phyloP scores from a whole-genome alignment of 768 basidiomycete genomes.

The Pleurotus ostreatus region DNA sequence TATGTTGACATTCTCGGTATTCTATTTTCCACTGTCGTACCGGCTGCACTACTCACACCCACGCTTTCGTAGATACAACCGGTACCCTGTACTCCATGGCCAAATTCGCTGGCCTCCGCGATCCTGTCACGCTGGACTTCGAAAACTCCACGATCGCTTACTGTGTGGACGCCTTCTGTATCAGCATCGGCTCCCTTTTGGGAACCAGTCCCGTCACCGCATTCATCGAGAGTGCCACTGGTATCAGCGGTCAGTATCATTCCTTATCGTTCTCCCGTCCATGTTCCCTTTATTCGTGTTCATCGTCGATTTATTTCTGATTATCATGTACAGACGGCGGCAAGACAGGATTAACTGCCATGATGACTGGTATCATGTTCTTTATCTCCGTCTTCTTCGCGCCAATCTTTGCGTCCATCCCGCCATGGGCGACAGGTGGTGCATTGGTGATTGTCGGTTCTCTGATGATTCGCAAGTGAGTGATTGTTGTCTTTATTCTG shows the following conservation, averaged over 20 bases:
- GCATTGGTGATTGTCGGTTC: slow-evolving; percentile 85
- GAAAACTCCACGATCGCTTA: slow-evolving; percentile 81
- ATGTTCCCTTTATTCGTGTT: background rate
- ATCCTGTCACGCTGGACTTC: slow-evolving; percentile 82
- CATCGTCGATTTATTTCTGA: background rate
- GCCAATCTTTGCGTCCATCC: slow-evolving; percentile 85
- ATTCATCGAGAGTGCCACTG: slow-evolving; percentile 79
- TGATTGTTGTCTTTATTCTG: slow-evolving; percentile 9
- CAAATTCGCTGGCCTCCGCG: slow-evolving; percentile 84
- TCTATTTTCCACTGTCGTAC: slow-evolving; percentile 15
- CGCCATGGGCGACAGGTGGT: slow-evolving; percentile 84
- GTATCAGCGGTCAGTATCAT: slow-evolving; percentile 55
- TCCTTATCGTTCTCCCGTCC: background rate
- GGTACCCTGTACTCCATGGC: slow-evolving; percentile 89
- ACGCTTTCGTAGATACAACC: slow-evolving; percentile 37
- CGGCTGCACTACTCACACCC: background rate
- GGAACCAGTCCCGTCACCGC: slow-evolving; percentile 82
- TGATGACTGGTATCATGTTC: slow-evolving; percentile 70
- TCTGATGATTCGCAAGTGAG: slow-evolving; percentile 81
- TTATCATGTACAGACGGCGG: slow-evolving; percentile 62
- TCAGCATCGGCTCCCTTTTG: slow-evolving; percentile 76
- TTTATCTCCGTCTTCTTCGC: slow-evolving; percentile 85
- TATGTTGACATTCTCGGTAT: slow-evolving; percentile 82
- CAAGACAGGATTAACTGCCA: slow-evolving; percentile 80
- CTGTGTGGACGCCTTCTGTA: slow-evolving; percentile 78